phyloP scores from a whole-genome alignment of 371 early-diverging fungal species.

The Furculomyces boomerangus region DNA sequence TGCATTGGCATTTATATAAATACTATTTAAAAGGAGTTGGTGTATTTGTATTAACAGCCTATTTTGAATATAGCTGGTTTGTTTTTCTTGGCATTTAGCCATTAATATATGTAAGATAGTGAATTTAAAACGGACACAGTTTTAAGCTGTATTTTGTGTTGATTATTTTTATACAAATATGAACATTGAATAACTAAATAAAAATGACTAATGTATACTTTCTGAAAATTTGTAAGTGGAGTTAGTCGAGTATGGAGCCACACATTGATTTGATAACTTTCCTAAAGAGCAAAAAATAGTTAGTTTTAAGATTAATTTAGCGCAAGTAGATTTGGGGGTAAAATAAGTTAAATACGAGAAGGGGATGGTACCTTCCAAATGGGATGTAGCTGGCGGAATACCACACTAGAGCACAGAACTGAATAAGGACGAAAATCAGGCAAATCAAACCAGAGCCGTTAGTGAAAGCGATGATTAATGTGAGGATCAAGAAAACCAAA shows the following conservation, averaged over 20 bases:
- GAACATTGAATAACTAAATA: no score
- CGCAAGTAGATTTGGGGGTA: background rate
- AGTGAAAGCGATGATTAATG: slow-evolving; percentile 41
- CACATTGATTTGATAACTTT: background rate
- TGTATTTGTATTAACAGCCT: no score
- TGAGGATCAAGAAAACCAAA: slow-evolving; percentile 29
- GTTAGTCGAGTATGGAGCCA: background rate
- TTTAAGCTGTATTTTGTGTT: no score
- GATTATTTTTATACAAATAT: no score
- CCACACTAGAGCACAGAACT: slow-evolving; percentile 76
- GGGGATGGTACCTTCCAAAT: slow-evolving; percentile 27
- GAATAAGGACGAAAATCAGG: slow-evolving; percentile 53
- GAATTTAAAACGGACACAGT: no score
- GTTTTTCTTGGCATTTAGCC: no score
- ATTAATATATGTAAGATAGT: no score
- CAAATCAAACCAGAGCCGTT: slow-evolving; percentile 33
- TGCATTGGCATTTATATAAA: slow-evolving; percentile 13
- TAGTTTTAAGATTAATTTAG: background rate
- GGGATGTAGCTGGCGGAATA: slow-evolving; percentile 53
- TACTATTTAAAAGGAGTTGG: no score
- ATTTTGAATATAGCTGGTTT: no score
- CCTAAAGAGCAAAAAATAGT: background rate
- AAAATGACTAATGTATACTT: no score
- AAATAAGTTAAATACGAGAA: background rate
- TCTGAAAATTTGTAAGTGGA: no score